Evolutionary conservation across 495 filamentous ascomycete species (phyloP).

Genomic region (Trichoderma asperelloides): DNA sequence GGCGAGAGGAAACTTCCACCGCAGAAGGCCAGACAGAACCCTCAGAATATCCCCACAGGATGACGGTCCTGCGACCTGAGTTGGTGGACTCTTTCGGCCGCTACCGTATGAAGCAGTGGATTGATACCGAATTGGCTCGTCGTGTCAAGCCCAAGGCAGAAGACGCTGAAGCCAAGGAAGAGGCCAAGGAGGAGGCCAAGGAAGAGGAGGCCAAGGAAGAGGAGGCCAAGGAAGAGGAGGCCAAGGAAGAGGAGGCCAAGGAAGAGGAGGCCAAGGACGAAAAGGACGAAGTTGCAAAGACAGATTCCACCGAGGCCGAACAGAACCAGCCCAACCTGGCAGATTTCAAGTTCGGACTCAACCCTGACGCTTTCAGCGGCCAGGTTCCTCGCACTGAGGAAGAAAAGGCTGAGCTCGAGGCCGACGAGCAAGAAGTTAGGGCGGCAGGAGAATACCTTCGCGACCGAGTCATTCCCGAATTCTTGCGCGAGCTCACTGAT

Average conservation of each 20-base stretch:
- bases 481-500: conserved; percentile 76
- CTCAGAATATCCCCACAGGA: conserved; percentile 76
- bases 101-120: conserved; percentile 77
- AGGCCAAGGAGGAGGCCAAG: conserved; percentile 18
- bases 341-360: conserved; percentile 77
- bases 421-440: conserved; percentile 84
- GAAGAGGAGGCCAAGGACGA: conserved; percentile 22
- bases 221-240: conserved; percentile 18
- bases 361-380: conserved; percentile 92
- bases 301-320: conserved; percentile 19
- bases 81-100: conserved; percentile 78
- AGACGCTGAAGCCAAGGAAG: conserved; percentile 23
- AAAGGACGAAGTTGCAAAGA: conserved; percentile 19
- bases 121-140: conserved; percentile 58
- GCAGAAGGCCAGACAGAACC: conserved; percentile 17
- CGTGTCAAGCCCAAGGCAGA: conserved; percentile 30
- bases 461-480: conserved; percentile 58
- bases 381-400: conserved; percentile 83
- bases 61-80: conserved; percentile 87
- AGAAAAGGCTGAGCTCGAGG: conserved; percentile 74
- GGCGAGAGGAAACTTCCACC: conserved; percentile 59
- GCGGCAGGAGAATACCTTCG: conserved; percentile 72
- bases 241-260: conserved; percentile 15
- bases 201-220: conserved; percentile 16
- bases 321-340: conserved; percentile 68